Conservation (phyloP, 2,329 filamentous ascomycete genomes). For the Lasiodiplodia gonubiensis region DNA sequence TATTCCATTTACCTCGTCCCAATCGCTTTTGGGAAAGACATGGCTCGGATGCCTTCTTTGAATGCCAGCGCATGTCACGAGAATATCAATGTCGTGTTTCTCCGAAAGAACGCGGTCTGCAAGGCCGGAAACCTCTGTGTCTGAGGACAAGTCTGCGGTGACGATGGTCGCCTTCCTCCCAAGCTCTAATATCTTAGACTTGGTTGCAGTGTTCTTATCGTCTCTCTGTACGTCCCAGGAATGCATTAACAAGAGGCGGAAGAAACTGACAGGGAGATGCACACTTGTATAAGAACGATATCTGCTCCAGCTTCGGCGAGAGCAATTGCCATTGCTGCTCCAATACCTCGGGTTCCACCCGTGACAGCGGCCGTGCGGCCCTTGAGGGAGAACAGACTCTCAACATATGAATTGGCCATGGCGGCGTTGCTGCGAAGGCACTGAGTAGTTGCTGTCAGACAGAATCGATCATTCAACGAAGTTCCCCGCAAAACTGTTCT, state of each 20-base stretch:
- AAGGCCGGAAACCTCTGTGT: constrained; percentile 63
- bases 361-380: constrained; percentile 57
- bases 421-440: background rate
- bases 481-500: background rate
- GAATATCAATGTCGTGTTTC: constrained; percentile 71
- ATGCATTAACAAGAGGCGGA: background rate
- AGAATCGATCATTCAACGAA: background rate
- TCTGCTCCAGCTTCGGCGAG: constrained; percentile 58
- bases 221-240: background rate
- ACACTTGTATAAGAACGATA: constrained; percentile 54
- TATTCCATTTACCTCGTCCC: constrained; percentile 66
- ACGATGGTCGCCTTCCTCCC: background rate
- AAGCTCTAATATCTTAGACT: background rate
- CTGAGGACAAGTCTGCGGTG: background rate
- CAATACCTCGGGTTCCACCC: constrained; percentile 57
- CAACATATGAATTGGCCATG: constrained; percentile 35
- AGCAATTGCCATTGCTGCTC: constrained; percentile 57
- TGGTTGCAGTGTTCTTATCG: background rate
- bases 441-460: background rate
- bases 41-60: constrained; percentile 78
- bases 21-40: constrained; percentile 76
- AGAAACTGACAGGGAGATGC: background rate
- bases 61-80: constrained; percentile 87
- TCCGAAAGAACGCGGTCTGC: constrained; percentile 65
- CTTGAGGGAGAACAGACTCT: constrained; percentile 55